Base-by-base conservation (phyloP, 2,329 filamentous ascomycete genomes). In the Calonectria pseudoreteaudii region DNA sequence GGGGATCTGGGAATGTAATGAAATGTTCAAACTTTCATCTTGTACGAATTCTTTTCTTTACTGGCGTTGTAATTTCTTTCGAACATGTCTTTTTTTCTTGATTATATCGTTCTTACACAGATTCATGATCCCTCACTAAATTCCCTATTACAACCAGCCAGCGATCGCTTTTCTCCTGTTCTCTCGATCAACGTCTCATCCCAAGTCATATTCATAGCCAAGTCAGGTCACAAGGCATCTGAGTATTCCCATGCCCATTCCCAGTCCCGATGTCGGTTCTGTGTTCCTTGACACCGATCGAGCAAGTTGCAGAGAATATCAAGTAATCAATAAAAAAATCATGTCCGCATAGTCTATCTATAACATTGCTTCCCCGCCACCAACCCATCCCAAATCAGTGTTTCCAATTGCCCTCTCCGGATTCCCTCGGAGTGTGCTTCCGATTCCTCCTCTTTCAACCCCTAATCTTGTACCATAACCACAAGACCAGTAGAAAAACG, bases 311-410 rank as follows among this genome's bases (percentile, higher is more conserved):
- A 38, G 13, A n/a, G 34, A 38, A 23, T 53, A 16, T 23, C 26
- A 62, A 31, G 38, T n/a, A 69, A 16, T 44, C 50, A 70, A 68
- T 65, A 68, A 64, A 56, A n/a, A n/a, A 67, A 71, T 74, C 71
- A 75, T 75, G 68, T 62, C 64, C 68, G 68, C 74, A 66, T 69
- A 74, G 74, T 74, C 73, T 75, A 75, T 75, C 71, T 75, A 75
- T 75, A 68, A 26, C 53, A 70, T 60, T 67, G 49, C 56, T 47
- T 36, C 64, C 26, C 60, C 34, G 28, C 53, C 49, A 23, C 44
- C 41, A 31, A 34, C 49, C 66, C 36, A 36, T 44, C 26, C 47
- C 31, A 44, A 65, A 47, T 47, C 60, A 64, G 26, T 67, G 20
- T 49, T 44, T 52, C 53, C 23, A 70, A 58, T 31, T 65, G 23